Evolutionary conservation across 371 early-diverging fungal genomes (phyloP).

Genomic region (Gilbertella persicaria): DNA sequence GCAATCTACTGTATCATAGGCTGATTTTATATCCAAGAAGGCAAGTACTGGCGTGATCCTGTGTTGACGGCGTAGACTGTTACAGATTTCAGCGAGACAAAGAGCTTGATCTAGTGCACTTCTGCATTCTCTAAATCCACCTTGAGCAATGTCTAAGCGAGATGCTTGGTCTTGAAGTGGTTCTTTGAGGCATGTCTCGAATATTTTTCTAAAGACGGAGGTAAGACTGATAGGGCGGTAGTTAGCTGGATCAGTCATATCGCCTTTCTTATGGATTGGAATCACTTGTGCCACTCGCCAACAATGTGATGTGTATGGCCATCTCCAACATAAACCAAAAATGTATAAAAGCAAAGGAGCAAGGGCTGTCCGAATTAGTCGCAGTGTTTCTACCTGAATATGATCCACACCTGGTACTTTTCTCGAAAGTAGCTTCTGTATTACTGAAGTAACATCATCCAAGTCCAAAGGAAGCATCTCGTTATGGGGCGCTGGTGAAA

Average conservation of each 20-base stretch:
- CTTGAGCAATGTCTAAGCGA: conserved; percentile 26
- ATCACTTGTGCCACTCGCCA: conserved; percentile 26
- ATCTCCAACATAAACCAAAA: conserved; percentile 22
- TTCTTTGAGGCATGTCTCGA: conserved; percentile 7
- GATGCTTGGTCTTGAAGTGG: neutral
- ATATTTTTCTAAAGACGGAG: conserved; percentile 7
- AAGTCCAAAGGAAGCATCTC: too few relatives aligned
- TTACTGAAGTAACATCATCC: neutral
- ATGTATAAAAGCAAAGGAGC: neutral
- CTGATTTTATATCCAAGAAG: conserved; percentile 22
- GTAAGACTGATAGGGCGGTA: conserved; percentile 20
- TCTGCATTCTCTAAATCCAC: conserved; percentile 27
- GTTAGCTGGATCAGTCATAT: conserved; percentile 5
- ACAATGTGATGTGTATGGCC: conserved; percentile 12
- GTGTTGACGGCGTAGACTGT: neutral
- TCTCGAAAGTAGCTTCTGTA: neutral
- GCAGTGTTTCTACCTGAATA: conserved; percentile 17
- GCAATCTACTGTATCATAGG: conserved; percentile 19
- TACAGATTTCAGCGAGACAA: conserved; percentile 17
- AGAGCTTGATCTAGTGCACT: conserved; percentile 31
- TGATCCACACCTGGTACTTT: conserved; percentile 23
- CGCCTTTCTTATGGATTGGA: conserved; percentile 23
- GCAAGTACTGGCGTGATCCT: conserved; percentile 4
- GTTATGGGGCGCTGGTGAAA: neutral
- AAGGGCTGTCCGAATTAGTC: conserved; percentile 7